A percentile compares a stretch with the other conserved stretches of the same genome.
Evolutionary conservation across 2,329 filamentous ascomycete species (phyloP).

Genomic region (Thelonectria rubi): DNA sequence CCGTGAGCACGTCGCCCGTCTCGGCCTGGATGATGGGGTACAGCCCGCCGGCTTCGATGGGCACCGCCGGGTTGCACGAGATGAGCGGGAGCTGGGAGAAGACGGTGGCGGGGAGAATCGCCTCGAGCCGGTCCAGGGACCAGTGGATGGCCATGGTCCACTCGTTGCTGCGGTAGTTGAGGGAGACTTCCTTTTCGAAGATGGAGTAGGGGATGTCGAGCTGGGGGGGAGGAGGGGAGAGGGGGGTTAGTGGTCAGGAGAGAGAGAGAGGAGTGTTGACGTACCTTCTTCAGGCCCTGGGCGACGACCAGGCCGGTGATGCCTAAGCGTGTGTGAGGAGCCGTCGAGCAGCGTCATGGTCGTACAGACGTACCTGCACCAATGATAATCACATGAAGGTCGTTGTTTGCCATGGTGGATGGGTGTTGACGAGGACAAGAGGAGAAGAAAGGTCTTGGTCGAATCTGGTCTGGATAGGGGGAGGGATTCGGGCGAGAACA

Average conservation of each 20-base stretch:
- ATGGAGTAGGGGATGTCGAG: constrained; percentile 30
- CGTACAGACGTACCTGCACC: constrained; percentile 25
- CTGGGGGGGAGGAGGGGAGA: too few species aligned
- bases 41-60: constrained; percentile 31
- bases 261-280: neutral
- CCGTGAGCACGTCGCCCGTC: constrained; percentile 29
- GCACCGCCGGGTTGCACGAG: constrained; percentile 35
- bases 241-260: neutral
- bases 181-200: constrained; percentile 31
- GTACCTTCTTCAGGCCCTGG: constrained; percentile 32
- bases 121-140: constrained; percentile 30
- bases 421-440: too few species aligned
- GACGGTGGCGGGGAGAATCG: constrained; percentile 29
- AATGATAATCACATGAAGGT: constrained; percentile 33
- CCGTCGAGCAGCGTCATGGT: neutral
- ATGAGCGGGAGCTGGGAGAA: constrained; percentile 31
- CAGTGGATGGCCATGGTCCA: constrained; percentile 40
- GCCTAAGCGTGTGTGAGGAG: constrained; percentile 10
- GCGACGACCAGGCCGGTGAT: constrained; percentile 33
- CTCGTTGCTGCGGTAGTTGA: constrained; percentile 39
- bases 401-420: constrained; percentile 28
- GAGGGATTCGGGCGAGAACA: neutral
- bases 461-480: neutral
- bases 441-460: neutral
- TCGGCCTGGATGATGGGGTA: constrained; percentile 39